Percentiles rank a stretch among this genome's conserved stretches.
Evolutionary conservation across 2,329 filamentous ascomycete genomes (phyloP).

Genomic region (Penicillium brevicompactum): DNA sequence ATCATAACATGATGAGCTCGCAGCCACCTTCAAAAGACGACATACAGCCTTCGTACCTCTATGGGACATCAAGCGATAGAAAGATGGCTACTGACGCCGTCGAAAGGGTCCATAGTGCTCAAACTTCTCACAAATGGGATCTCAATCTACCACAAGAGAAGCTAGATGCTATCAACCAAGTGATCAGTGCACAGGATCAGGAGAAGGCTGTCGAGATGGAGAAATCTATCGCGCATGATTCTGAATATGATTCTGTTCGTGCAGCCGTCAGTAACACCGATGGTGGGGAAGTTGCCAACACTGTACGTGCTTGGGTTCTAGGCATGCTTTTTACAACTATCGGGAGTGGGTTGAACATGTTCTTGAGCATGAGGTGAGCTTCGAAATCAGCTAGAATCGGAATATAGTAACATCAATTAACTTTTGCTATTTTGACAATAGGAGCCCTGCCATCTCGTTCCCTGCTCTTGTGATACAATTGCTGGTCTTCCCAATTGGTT

Average conservation of each 20-base stretch:
- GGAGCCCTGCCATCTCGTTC: slow-evolving; percentile 54
- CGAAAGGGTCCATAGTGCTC: slow-evolving; percentile 9
- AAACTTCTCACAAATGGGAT: slow-evolving; percentile 50
- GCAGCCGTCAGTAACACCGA: slow-evolving; percentile 65
- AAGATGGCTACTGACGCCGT: slow-evolving; percentile 1
- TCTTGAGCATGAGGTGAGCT: slow-evolving; percentile 52
- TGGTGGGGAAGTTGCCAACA: slow-evolving; percentile 62
- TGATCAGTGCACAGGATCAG: slow-evolving; percentile 55
- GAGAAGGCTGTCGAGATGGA: slow-evolving; percentile 59
- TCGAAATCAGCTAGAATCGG: no score
- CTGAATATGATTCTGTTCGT: slow-evolving; percentile 64
- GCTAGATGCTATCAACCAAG: slow-evolving; percentile 59
- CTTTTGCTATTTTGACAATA: not conserved
- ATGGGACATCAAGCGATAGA: not conserved
- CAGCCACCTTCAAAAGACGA: not conserved
- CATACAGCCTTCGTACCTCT: not conserved
- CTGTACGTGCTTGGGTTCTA: slow-evolving; percentile 62
- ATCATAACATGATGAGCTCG: not conserved
- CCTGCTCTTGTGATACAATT: slow-evolving; percentile 62
- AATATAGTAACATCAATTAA: not conserved
- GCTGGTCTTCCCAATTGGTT: slow-evolving; percentile 55
- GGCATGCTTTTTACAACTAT: slow-evolving; percentile 58
- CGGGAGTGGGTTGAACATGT: slow-evolving; percentile 60
- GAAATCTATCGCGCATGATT: slow-evolving; percentile 56
- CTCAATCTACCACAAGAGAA: slow-evolving; percentile 63